Percentiles rank a stretch among this genome's conserved stretches.
Conservation (phyloP, 192 early-diverging fungal species). For the Backusella psychrophila region DNA sequence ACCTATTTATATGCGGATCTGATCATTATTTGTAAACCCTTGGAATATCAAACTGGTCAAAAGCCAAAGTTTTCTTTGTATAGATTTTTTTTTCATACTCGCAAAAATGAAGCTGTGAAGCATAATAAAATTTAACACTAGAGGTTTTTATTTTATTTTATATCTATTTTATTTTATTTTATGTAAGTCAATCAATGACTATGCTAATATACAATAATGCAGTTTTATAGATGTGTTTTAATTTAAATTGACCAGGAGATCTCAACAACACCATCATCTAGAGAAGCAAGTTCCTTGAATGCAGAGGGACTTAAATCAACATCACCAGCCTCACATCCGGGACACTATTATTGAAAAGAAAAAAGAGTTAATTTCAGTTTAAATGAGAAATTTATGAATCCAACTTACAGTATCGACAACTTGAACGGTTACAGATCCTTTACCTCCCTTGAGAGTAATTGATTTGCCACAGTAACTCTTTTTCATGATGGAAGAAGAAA, state of each 20-base stretch:
- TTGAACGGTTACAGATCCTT: slow-evolving; percentile 30
- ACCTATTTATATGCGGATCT: too few species aligned
- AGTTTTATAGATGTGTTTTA: not conserved
- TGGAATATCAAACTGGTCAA: too few species aligned
- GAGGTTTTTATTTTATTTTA: not conserved
- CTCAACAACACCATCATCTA: slow-evolving; percentile 16
- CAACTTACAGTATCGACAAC: slow-evolving; percentile 33
- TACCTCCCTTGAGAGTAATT: slow-evolving; percentile 32
- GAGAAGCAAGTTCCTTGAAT: slow-evolving; percentile 17
- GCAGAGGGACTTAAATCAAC: slow-evolving; percentile 33
- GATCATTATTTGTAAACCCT: too few species aligned
- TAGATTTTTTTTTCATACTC: too few species aligned
- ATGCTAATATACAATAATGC: not conserved
- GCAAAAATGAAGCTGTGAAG: too few species aligned
- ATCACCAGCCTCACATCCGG: slow-evolving; percentile 32
- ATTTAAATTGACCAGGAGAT: slow-evolving; percentile 23
- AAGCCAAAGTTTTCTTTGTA: too few species aligned
- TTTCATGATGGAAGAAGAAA: slow-evolving; percentile 26
- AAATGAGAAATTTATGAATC: too few species aligned
- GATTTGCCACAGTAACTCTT: slow-evolving; percentile 33
- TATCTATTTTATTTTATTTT: not conserved
- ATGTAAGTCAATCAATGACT: not conserved
- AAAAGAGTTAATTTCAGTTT: too few species aligned
- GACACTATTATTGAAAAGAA: slow-evolving; percentile 22
- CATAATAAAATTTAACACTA: too few species aligned